Base-by-base conservation (phyloP, 768 basidiomycete genomes). In the Tephrocybe sp. region DNA sequence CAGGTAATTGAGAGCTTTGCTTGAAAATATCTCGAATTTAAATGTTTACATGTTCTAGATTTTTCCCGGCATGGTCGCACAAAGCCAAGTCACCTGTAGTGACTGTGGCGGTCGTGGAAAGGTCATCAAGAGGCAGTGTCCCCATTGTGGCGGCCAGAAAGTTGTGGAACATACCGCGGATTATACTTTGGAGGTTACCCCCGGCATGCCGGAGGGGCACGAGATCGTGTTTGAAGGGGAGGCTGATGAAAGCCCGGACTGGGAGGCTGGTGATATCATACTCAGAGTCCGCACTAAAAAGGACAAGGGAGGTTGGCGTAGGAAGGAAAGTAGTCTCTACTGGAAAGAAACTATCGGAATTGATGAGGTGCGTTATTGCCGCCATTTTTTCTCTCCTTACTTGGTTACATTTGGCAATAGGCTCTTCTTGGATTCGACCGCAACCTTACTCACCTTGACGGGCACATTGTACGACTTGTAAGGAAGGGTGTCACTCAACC, bases 161-260 rank as follows among this genome's bases (percentile, higher is more conserved):
- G 85, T 93, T 28, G 64, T 93, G 25, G 86, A 93, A 44, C 86
- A 87, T 61, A 80, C 80, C 38, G 89, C 86, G 58, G 83, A 83
- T 37, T 88, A 94, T 56, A 92, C 89, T 1, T 77, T 98, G 19
- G 92, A 97, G 38, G 80, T 98, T 40, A 77, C 83, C 11, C 80
- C 83, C 4, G 97, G 97, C 15, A 89, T 91, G 74, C 91, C 95
- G 0, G 97, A 99, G 62, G 93, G 90, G 1, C 86, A 90, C 60
- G 92, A 99, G 65, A 81, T 95, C 30, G 78, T 95, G 1, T 98
- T 94, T 52, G 92, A 97, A 59, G 93, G 92, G n/a, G 95, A 98
- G 65, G 89, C 90, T 37, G 97, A 98, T 64, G 95, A 99, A 71
- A 89, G 77, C 48, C 92, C 92, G 3, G 97, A 98, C 58, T 97